Evolutionary conservation across 305 asterid genomes (phyloP).

Genomic region (Solanum hybrid): DNA sequence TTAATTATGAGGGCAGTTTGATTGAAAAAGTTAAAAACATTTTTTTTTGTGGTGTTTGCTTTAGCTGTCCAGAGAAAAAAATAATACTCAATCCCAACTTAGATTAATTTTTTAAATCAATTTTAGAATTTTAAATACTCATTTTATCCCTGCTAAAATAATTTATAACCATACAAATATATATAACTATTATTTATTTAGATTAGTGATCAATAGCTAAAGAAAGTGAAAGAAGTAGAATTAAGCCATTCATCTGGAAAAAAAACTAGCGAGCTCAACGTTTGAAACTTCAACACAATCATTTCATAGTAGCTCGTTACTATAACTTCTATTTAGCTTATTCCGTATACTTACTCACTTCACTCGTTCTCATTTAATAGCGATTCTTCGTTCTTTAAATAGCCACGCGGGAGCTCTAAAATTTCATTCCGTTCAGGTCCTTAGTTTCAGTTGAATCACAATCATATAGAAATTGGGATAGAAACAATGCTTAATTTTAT

Average conservation of each 20-base stretch:
- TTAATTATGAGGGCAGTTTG: not conserved
- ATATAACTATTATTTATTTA: not conserved
- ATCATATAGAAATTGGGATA: no score
- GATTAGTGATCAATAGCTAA: not conserved
- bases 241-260: not conserved
- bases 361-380: not conserved
- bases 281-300: not conserved
- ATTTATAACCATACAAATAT: not conserved
- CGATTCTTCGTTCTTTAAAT: not conserved
- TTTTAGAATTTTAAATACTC: not conserved
- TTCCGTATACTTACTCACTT: not conserved
- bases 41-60: not conserved
- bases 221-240: not conserved
- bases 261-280: no score
- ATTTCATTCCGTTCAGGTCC: no score
- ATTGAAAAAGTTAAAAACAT: not conserved
- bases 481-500: not conserved
- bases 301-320: not conserved
- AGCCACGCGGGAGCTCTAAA: not conserved
- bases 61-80: not conserved
- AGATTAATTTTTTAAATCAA: not conserved
- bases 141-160: not conserved
- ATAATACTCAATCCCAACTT: not conserved
- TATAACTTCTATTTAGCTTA: no score
- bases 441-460: not conserved